Conservation (phyloP, 164 flowering plant genomes). For the Cinnamomum micranthum region DNA sequence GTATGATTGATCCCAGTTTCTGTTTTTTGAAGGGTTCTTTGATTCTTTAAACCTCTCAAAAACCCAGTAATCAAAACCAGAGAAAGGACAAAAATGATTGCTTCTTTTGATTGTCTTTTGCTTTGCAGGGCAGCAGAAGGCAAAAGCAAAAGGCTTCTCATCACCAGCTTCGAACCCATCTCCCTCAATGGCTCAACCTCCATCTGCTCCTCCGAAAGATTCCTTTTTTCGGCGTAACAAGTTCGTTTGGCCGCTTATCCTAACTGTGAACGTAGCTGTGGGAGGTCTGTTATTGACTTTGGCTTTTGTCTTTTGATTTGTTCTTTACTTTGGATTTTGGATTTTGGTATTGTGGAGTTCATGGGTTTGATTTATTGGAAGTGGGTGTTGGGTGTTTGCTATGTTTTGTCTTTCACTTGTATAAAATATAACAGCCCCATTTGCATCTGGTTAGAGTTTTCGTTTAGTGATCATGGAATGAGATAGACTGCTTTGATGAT, state of each 20-base stretch:
- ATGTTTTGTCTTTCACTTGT: no score
- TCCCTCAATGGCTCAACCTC: conserved; percentile 14
- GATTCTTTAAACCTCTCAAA: background rate
- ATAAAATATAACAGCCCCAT: no score
- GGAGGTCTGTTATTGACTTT: conserved; percentile 40
- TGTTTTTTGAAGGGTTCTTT: no score
- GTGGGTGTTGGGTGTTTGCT: no score
- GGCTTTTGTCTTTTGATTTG: no score
- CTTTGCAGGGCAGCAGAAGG: conserved; percentile 41
- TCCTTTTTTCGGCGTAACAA: conserved; percentile 60
- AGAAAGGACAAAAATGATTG: background rate
- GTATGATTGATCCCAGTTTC: no score
- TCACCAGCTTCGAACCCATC: background rate
- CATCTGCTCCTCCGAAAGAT: conserved; percentile 47
- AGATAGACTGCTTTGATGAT: no score
- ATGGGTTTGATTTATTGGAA: no score
- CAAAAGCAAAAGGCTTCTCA: background rate
- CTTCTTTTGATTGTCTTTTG: background rate
- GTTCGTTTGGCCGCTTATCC: conserved; percentile 69
- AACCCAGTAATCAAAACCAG: background rate
- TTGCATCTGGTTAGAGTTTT: no score
- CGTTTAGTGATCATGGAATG: no score
- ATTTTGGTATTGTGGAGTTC: no score
- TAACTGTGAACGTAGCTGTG: conserved; percentile 54
- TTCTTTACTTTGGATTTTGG: no score